Evolutionary conservation across 768 basidiomycete genomes (phyloP), one percentile per base, ranked within the genome.

Genomic region (Auricularia sp.): DNA sequence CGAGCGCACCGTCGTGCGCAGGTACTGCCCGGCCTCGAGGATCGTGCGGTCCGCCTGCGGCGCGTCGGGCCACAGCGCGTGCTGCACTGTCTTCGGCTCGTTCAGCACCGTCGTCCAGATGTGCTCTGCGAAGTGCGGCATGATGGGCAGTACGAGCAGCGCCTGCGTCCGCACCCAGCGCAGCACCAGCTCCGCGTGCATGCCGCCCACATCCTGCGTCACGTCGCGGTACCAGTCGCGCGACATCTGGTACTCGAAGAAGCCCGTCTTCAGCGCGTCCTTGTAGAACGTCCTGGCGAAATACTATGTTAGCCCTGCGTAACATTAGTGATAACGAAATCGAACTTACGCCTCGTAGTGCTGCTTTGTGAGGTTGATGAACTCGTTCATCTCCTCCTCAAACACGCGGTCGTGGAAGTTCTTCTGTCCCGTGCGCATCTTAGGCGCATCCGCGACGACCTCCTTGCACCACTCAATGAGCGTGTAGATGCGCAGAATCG

Each of bases 191-290:
- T 94, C 94, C 61, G 73, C 80, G 76, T 98, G 95, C 94, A 98
- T 97, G 35, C 94, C 92, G 61, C 87, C 78, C 67, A 94, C 92
- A 44, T 73, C 69, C 6, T 84, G 78, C 2, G 91, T 94, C 62
- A 96, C 92, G 73, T 94, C 90, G 65, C 94, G 92, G 75, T 98
- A 98, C 89, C 94, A 94, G 73, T 98, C 95, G 58, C 97, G 90
- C 2, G 86, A 81, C 62, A 84, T 88, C 74, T 98, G 93, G 68
- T 95, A 83, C 71, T 97, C 94, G 81, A 94, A 99, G 78, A 98
- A 96, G 59, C 95, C 96, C 68, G 82, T 89, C 76, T 98, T 96
- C 67, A 98, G 76, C 10, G 95, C 94, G 65, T 96, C 93, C 77
- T 98, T 99, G 86, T 90, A 99, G 74, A 90, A 85, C 66, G 88